Conservation (phyloP, 345 rosid genomes). For the Moringa oleifera region DNA sequence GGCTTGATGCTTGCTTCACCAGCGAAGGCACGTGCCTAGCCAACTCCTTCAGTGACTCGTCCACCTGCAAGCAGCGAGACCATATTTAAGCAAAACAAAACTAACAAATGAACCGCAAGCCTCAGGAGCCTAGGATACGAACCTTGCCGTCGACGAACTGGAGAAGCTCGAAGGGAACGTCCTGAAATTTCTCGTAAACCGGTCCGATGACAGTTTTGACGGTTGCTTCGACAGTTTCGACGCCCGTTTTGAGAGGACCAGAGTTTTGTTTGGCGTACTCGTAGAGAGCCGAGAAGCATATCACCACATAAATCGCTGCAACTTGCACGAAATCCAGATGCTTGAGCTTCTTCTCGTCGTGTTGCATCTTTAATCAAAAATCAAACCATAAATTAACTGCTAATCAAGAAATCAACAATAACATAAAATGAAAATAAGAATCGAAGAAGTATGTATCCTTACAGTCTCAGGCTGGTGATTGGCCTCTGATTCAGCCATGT, state of each 20-base stretch:
- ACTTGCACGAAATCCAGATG: slow-evolving; percentile 57
- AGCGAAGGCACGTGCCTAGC: slow-evolving; percentile 50
- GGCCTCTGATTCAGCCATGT: slow-evolving; percentile 21
- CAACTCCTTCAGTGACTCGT: slow-evolving; percentile 35
- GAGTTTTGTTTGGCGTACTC: slow-evolving; percentile 69
- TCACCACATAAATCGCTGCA: slow-evolving; percentile 35
- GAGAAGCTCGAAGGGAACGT: slow-evolving; percentile 57
- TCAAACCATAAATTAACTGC: not conserved
- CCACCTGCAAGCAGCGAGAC: slow-evolving; percentile 43
- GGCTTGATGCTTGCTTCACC: slow-evolving; percentile 53
- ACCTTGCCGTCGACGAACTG: slow-evolving; percentile 70
- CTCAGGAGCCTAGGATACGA: not conserved
- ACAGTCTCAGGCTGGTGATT: slow-evolving; percentile 19
- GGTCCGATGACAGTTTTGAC: slow-evolving; percentile 58
- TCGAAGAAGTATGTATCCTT: not conserved
- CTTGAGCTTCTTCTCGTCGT: slow-evolving; percentile 35
- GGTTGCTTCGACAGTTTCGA: slow-evolving; percentile 55
- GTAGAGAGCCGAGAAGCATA: slow-evolving; percentile 43
- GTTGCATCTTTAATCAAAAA: slow-evolving; percentile 16
- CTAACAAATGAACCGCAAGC: not conserved
- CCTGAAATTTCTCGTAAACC: slow-evolving; percentile 49
- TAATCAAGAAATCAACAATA: not conserved
- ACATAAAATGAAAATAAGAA: not conserved
- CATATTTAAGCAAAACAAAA: not conserved
- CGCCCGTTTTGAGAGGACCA: slow-evolving; percentile 68